Conservation (phyloP, 2,329 filamentous ascomycete species). For the Pezicula radicicola region DNA sequence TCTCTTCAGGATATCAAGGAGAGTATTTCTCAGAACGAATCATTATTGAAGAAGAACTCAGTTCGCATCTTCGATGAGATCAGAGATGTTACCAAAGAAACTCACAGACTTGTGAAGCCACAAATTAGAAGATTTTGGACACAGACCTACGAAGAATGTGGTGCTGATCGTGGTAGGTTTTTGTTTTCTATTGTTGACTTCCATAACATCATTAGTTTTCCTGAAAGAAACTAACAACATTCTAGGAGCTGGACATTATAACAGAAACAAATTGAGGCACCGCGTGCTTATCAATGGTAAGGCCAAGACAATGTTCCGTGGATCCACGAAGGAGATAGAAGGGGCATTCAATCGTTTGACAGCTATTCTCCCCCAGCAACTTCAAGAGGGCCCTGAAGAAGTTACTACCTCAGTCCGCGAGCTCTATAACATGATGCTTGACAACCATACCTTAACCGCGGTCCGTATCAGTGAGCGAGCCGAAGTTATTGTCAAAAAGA, state of each 20-base stretch:
- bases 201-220: not conserved
- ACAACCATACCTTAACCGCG: no score
- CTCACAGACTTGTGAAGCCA: constrained; percentile 6
- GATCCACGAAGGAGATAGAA: no score
- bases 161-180: constrained; percentile 3
- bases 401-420: no score
- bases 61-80: constrained; percentile 1
- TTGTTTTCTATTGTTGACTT: not conserved
- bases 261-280: constrained; percentile 6
- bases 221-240: not conserved
- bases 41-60: not conserved
- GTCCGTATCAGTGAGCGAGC: no score
- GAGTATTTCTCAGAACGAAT: constrained; percentile 2
- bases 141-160: constrained; percentile 11
- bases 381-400: no score
- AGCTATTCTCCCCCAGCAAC: no score
- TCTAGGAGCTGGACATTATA: constrained; percentile 9
- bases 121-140: constrained; percentile 5
- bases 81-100: not conserved
- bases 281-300: no score
- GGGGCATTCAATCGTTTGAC: no score
- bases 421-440: no score
- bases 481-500: no score
- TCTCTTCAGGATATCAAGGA: constrained; percentile 6
- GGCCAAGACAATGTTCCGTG: no score